phyloP scores from a whole-genome alignment of 106 monocot species.

The Acorus calamus region DNA sequence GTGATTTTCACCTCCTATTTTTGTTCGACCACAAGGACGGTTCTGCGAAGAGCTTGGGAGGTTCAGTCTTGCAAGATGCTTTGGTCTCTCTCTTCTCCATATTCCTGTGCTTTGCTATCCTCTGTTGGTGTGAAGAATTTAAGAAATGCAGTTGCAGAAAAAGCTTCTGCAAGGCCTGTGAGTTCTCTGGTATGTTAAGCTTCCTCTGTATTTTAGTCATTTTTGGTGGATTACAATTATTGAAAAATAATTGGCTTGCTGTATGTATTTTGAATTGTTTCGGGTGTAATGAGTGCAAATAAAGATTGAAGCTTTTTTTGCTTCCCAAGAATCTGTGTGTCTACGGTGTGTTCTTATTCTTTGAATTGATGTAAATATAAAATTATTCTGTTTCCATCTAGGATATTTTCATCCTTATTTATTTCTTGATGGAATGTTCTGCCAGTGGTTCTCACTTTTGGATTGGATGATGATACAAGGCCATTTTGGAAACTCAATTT shows the following conservation, averaged over 20 bases:
- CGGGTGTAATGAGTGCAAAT: slow-evolving; percentile 11
- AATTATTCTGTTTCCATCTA: too few relatives aligned
- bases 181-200: slow-evolving; percentile 3
- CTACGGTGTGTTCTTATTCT: not conserved
- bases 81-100: too few relatives aligned
- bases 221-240: slow-evolving; percentile 4
- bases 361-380: not conserved
- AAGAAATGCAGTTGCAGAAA: not conserved
- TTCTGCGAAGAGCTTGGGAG: too few relatives aligned
- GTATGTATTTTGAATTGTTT: slow-evolving; percentile 1
- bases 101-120: not conserved
- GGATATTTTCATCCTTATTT: too few relatives aligned
- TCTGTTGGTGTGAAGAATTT: not conserved
- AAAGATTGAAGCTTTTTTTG: slow-evolving; percentile 4
- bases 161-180: not conserved
- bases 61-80: too few relatives aligned
- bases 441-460: too few relatives aligned
- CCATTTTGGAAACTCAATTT: too few relatives aligned
- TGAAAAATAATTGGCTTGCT: not conserved
- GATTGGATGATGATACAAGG: too few relatives aligned
- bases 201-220: slow-evolving; percentile 11
- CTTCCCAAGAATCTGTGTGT: slow-evolving; percentile 1
- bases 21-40: too few relatives aligned
- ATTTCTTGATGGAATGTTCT: too few relatives aligned
- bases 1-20: too few relatives aligned